Percentiles rank a stretch among this genome's conserved stretches.
Evolutionary conservation across 2,329 filamentous ascomycete species (phyloP).

Genomic region (Talaromyces sp.): DNA sequence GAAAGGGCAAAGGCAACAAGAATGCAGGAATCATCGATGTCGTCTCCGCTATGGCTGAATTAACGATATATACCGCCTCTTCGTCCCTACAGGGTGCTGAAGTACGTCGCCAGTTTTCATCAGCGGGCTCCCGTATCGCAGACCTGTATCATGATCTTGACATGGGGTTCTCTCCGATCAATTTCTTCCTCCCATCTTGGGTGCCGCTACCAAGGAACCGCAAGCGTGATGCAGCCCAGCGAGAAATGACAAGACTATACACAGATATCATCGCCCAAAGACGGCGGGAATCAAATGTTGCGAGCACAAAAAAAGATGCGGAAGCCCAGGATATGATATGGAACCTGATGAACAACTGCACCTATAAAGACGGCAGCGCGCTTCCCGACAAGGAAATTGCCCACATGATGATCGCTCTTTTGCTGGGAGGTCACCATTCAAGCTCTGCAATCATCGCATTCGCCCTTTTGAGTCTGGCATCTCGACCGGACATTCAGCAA

Average conservation of each 20-base stretch:
- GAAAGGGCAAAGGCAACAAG: constrained; percentile 48
- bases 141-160: constrained; percentile 82
- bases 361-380: constrained; percentile 73
- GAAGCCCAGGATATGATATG: constrained; percentile 75
- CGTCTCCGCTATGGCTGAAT: constrained; percentile 69
- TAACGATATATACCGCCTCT: constrained; percentile 85
- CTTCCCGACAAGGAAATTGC: constrained; percentile 82
- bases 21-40: constrained; percentile 63
- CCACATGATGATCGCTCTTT: constrained; percentile 88
- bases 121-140: constrained; percentile 64
- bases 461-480: constrained; percentile 76
- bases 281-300: constrained; percentile 37
- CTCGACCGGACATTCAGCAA: constrained; percentile 71
- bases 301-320: constrained; percentile 37
- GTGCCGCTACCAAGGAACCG: constrained; percentile 83
- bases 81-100: constrained; percentile 79
- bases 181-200: constrained; percentile 82
- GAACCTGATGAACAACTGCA: constrained; percentile 72
- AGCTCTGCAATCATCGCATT: constrained; percentile 78
- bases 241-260: constrained; percentile 75
- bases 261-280: constrained; percentile 74
- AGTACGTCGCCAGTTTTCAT: constrained; percentile 64
- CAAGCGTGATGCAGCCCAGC: constrained; percentile 71
- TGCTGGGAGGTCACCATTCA: constrained; percentile 89
- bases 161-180: constrained; percentile 82